Conservation (phyloP, 2,329 filamentous ascomycete species). For the Talaromyces sp. region DNA sequence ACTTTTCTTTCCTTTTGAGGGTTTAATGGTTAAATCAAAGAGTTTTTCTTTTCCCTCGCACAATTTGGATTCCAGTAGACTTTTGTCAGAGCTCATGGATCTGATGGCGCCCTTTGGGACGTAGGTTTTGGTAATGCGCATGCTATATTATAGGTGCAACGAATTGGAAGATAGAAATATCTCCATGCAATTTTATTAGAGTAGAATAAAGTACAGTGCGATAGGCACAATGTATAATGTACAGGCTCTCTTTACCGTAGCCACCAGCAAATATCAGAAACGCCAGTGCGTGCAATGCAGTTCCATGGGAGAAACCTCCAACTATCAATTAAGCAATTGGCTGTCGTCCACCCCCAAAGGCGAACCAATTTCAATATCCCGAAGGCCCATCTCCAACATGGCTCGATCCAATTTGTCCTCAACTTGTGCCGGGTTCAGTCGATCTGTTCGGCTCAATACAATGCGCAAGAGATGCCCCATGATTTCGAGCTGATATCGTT, state of each 20-base stretch:
- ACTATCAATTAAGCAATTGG: constrained; percentile 22
- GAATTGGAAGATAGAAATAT: no score
- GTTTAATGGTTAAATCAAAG: constrained; percentile 7
- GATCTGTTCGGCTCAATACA: constrained; percentile 40
- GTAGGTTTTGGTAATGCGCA: no score
- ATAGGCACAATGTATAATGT: constrained; percentile 9
- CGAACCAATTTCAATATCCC: constrained; percentile 35
- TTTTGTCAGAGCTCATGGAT: no score
- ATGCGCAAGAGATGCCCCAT: constrained; percentile 45
- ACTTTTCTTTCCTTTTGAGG: constrained; percentile 7
- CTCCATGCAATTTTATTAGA: neutral
- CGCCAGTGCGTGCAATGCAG: constrained; percentile 19
- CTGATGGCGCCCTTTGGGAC: no score
- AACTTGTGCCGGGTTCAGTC: constrained; percentile 29
- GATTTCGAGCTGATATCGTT: constrained; percentile 47
- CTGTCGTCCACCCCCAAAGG: constrained; percentile 30
- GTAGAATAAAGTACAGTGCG: constrained; percentile 8
- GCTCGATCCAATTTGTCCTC: constrained; percentile 37
- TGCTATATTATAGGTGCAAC: no score
- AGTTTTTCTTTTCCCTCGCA: constrained; percentile 2
- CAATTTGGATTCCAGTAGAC: neutral
- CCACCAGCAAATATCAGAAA: constrained; percentile 1
- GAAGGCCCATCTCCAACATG: constrained; percentile 42
- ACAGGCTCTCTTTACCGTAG: constrained; percentile 7
- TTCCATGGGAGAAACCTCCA: neutral